A percentile compares a stretch with the other conserved stretches of the same genome.
phyloP scores from a whole-genome alignment of 345 rosid genomes.

The Eucalyptus brandiana region DNA sequence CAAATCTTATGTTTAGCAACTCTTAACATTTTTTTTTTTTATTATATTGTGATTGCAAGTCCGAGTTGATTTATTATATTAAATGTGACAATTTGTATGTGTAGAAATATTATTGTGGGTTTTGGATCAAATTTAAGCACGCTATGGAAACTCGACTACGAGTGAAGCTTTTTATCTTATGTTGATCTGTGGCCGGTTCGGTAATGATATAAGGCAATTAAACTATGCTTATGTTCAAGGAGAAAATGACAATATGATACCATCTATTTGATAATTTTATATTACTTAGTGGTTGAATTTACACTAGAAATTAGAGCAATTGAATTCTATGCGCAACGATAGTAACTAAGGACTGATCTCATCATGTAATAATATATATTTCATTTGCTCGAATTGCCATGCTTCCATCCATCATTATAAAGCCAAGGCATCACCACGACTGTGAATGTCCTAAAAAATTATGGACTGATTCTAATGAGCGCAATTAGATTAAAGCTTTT shows the following conservation, averaged over 20 bases:
- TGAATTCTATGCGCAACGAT: background rate
- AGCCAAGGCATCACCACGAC: too few species aligned
- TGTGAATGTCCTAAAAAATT: too few species aligned
- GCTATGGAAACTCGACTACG: background rate
- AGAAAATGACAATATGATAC: background rate
- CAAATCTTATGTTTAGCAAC: background rate
- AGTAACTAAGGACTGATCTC: background rate
- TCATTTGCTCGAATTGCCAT: too few species aligned
- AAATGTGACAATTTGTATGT: background rate
- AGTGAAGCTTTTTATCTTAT: background rate
- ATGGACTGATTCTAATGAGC: too few species aligned
- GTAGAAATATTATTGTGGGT: background rate
- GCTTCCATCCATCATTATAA: too few species aligned
- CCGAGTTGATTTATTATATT: background rate
- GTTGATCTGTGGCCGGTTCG: background rate
- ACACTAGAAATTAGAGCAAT: background rate
- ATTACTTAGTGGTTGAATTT: background rate
- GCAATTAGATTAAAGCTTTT: too few species aligned
- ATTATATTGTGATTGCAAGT: background rate
- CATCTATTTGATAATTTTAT: background rate
- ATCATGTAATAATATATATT: too few species aligned
- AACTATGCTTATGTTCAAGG: background rate
- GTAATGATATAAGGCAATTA: background rate
- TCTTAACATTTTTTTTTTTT: background rate
- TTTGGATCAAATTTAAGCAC: background rate